Evolutionary conservation across 768 basidiomycete species (phyloP).

Genomic region (Galerina marginata): DNA sequence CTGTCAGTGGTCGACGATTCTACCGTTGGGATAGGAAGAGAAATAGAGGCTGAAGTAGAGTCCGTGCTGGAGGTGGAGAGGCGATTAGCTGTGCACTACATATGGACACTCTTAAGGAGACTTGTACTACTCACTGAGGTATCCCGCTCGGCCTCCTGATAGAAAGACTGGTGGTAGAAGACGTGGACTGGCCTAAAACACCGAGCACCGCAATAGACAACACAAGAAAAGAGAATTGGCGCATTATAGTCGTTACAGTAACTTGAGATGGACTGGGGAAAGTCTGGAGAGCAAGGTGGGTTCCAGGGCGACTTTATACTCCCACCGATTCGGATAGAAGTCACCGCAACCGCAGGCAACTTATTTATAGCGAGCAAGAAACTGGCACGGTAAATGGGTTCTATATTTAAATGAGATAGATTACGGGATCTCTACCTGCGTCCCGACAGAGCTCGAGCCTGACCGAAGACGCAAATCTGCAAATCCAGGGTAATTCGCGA

Average conservation of each 20-base stretch:
- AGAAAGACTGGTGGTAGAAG: neutral
- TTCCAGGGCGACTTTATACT: neutral
- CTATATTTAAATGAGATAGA: conserved; percentile 14
- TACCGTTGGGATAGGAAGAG: too few relatives aligned
- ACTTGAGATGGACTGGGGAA: neutral
- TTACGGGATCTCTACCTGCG: too few relatives aligned
- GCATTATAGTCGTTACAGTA: conserved; percentile 4
- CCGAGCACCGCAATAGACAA: conserved; percentile 6
- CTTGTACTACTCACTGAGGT: conserved; percentile 10
- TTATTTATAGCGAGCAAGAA: neutral
- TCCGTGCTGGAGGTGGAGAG: too few relatives aligned
- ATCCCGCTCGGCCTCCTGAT: conserved; percentile 15
- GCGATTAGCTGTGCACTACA: neutral
- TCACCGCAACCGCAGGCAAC: neutral
- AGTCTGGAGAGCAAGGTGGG: neutral
- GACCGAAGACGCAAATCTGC: neutral
- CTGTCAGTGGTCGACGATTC: too few relatives aligned
- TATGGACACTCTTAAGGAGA: neutral
- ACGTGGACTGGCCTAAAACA: conserved; percentile 8
- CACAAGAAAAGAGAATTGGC: conserved; percentile 8
- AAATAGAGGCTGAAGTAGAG: too few relatives aligned
- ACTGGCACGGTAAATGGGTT: neutral
- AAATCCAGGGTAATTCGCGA: too few relatives aligned
- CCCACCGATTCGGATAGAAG: neutral
- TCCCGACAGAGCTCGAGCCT: too few relatives aligned